phyloP scores from a whole-genome alignment of 768 basidiomycete genomes.

The Russula sp. region DNA sequence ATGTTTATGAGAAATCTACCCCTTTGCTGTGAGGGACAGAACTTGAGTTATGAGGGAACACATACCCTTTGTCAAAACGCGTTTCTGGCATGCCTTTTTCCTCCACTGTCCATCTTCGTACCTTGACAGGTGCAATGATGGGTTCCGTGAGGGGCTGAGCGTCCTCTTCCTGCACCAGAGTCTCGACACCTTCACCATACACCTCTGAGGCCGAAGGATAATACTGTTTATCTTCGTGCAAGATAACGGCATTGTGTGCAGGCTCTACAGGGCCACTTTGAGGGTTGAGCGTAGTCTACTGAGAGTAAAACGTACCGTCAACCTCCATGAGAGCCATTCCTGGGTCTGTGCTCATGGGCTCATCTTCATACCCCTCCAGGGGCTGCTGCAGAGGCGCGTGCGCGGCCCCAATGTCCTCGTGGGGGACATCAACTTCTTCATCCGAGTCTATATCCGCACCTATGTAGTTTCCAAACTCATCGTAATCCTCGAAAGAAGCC shows the following conservation, averaged over 20 bases:
- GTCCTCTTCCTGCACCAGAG: slow-evolving; percentile 97
- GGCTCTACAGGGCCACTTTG: slow-evolving; percentile 46
- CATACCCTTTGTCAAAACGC: slow-evolving; percentile 94
- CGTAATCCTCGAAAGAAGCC: slow-evolving; percentile 71
- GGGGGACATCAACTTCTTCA: slow-evolving; percentile 55
- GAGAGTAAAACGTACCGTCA: slow-evolving; percentile 50
- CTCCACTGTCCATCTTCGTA: slow-evolving; percentile 90
- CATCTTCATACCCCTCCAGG: slow-evolving; percentile 80
- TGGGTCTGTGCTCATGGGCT: slow-evolving; percentile 43
- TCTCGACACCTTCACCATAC: slow-evolving; percentile 92
- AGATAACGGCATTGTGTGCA: slow-evolving; percentile 71
- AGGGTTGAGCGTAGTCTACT: not conserved
- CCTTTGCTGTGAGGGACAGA: slow-evolving; percentile 1
- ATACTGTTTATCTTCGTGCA: slow-evolving; percentile 98
- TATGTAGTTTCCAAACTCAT: slow-evolving; percentile 97
- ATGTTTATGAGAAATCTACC: slow-evolving; percentile 85
- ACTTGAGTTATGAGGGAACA: slow-evolving; percentile 5
- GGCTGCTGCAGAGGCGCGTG: slow-evolving; percentile 39
- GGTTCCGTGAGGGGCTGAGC: slow-evolving; percentile 92
- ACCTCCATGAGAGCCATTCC: slow-evolving; percentile 77
- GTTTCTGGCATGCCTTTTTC: slow-evolving; percentile 96
- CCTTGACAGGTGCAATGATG: slow-evolving; percentile 91
- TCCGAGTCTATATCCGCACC: slow-evolving; percentile 93
- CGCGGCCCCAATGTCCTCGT: slow-evolving; percentile 40
- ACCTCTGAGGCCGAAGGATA: slow-evolving; percentile 90